Conservation (phyloP, 78 protist species). For the Bodo saltans region DNA sequence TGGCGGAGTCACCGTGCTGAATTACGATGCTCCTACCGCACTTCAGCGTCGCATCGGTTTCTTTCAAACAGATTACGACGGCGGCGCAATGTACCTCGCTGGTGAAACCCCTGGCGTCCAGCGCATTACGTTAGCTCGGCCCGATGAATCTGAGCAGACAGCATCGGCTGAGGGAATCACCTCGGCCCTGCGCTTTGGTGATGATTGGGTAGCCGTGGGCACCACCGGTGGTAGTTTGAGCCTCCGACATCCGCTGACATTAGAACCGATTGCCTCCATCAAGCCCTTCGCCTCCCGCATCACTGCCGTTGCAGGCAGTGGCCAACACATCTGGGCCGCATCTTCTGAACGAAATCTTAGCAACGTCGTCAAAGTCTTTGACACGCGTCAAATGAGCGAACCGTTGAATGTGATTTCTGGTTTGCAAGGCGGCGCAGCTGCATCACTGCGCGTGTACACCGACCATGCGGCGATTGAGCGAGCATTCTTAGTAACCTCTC, state of each 20-base stretch:
- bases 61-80: not conserved
- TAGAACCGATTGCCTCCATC: not conserved
- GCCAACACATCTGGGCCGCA: not conserved
- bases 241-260: not conserved
- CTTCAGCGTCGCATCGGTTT: not conserved
- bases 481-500: not conserved
- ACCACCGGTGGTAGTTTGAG: too few species aligned
- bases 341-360: not conserved
- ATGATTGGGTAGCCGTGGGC: not conserved
- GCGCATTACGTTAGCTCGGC: too few species aligned
- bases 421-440: not conserved
- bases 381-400: not conserved
- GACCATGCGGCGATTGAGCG: not conserved
- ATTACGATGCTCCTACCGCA: not conserved
- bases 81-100: not conserved
- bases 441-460: not conserved
- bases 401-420: not conserved
- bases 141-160: too few species aligned
- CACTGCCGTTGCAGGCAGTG: not conserved
- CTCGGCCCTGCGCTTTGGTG: not conserved
- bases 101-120: not conserved
- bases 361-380: not conserved
- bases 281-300: not conserved
- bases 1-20: not conserved
- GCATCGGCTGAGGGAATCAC: not conserved